Evolutionary conservation across 2,329 filamentous ascomycete species (phyloP).

Genomic region (Fusarium oligoseptatum): DNA sequence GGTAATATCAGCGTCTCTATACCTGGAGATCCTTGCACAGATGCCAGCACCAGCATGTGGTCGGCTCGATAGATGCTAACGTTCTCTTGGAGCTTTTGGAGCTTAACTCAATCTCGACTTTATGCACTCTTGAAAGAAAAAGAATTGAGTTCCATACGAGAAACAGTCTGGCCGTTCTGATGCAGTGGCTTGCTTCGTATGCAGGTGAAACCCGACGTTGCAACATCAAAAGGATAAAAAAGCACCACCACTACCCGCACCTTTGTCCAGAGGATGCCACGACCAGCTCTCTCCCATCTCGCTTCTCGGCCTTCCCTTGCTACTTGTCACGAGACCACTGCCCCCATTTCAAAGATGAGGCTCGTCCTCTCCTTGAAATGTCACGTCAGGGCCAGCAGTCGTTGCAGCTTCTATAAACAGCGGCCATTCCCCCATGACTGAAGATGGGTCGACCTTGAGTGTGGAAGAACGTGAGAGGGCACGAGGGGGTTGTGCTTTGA

Average conservation of each 20-base stretch:
- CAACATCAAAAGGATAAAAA: slow-evolving; percentile 19
- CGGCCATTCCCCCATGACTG: neutral
- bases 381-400: neutral
- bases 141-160: slow-evolving; percentile 25
- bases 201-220: slow-evolving; percentile 35
- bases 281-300: slow-evolving; percentile 13
- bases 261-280: neutral
- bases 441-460: slow-evolving; percentile 26
- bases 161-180: slow-evolving; percentile 24
- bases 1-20: neutral
- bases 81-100: neutral
- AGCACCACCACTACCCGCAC: neutral
- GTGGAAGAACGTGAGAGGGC: slow-evolving; percentile 9
- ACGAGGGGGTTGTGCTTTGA: slow-evolving; percentile 4
- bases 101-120: neutral
- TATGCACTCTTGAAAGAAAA: neutral
- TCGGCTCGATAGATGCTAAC: neutral
- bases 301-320: neutral
- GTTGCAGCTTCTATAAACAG: neutral
- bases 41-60: neutral
- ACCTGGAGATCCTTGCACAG: neutral
- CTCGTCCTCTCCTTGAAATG: neutral
- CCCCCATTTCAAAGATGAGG: neutral
- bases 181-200: slow-evolving; percentile 41
- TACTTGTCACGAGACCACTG: slow-evolving; percentile 33